Percentiles rank a stretch among this genome's conserved stretches.
Conservation (phyloP, 2,329 filamentous ascomycete species). For the Fusarium sarcochroum region DNA sequence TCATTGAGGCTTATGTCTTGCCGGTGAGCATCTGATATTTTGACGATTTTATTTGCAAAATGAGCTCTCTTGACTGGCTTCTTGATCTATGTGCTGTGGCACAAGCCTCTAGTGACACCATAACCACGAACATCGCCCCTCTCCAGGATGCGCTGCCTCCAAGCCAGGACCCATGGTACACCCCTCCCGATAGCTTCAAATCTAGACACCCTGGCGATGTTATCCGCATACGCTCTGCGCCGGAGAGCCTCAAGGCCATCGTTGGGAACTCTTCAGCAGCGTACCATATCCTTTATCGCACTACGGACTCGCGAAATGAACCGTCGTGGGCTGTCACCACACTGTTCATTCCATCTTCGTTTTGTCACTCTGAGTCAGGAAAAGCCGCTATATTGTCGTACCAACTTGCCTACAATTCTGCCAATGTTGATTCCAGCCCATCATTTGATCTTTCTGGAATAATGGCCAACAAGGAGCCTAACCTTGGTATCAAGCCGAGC, state of each 20-base stretch:
- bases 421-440: constrained; percentile 38
- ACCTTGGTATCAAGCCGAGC: constrained; percentile 27
- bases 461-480: constrained; percentile 17
- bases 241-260: constrained; percentile 32
- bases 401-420: constrained; percentile 42
- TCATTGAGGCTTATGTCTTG: not conserved
- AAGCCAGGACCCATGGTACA: constrained; percentile 32
- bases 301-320: constrained; percentile 52
- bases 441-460: constrained; percentile 29
- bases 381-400: constrained; percentile 36
- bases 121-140: not conserved
- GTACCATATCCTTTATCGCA: constrained; percentile 57
- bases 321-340: constrained; percentile 59
- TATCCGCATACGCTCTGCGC: constrained; percentile 30
- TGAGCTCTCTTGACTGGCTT: not conserved
- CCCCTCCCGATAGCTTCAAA: constrained; percentile 4
- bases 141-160: not conserved
- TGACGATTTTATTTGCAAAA: rapidly evolving
- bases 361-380: constrained; percentile 12
- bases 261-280: constrained; percentile 26
- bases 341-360: constrained; percentile 48
- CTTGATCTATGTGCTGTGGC: not conserved
- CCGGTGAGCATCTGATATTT: not conserved
- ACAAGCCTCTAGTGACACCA: rapidly evolving
- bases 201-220: constrained; percentile 26